Percentiles rank a stretch among this genome's conserved stretches.
These are phyloP conservation scores for Flaveria trinervia DNA, from an alignment of 129 eudicot genomes.

Conservation along the genomic window DNA sequence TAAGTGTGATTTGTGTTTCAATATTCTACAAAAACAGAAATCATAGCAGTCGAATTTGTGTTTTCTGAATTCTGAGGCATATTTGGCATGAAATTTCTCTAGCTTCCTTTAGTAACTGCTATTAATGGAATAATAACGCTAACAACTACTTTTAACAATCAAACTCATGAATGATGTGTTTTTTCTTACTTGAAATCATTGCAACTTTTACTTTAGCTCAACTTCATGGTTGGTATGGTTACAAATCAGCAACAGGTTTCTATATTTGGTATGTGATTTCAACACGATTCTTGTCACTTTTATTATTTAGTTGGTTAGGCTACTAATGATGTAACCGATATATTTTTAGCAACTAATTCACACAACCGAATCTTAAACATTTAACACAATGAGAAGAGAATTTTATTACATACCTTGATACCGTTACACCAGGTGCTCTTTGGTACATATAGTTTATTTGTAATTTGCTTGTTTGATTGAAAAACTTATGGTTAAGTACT, in stretches of 20 bases:
- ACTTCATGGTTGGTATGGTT: conserved; percentile 11
- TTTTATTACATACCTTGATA: too few relatives aligned
- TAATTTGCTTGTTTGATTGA: neutral
- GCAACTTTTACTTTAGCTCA: conserved; percentile 1
- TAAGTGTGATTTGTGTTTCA: neutral
- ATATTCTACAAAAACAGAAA: neutral
- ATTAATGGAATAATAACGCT: neutral
- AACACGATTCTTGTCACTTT: neutral
- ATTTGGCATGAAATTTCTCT: neutral
- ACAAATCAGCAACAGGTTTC: conserved; percentile 4
- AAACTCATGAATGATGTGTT: neutral
- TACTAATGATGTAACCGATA: neutral
- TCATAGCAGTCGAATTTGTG: neutral
- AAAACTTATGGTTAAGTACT: neutral
- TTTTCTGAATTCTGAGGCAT: neutral
- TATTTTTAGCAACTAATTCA: neutral
- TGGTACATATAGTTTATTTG: neutral
- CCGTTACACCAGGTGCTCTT: too few relatives aligned
- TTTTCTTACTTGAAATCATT: neutral
- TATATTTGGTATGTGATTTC: neutral
- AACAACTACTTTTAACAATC: neutral
- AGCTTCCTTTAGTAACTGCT: neutral
- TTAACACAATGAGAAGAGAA: too few relatives aligned
- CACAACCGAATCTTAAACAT: too few relatives aligned
- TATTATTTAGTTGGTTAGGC: neutral